Base-by-base conservation (phyloP, 2,329 filamentous ascomycete species). In the Lasiodiplodia theobromae region DNA sequence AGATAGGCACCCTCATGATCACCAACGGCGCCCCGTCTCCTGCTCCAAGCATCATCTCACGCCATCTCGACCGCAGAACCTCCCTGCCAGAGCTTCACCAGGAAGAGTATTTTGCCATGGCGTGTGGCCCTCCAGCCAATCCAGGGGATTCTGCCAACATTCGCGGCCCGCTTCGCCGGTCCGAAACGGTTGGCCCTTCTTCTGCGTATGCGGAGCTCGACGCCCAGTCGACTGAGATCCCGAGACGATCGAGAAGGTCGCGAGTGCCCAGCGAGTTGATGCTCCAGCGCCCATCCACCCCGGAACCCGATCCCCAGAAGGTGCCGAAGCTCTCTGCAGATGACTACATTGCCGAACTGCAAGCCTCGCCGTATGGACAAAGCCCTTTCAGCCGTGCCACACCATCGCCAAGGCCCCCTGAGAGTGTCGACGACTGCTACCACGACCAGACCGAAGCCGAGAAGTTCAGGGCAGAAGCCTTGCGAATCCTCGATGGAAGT, bases 21-120 rank as follows among this genome's bases (percentile, higher is more conserved):
- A 84, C 82, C 6, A 85, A 85, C 68, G 83, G 83, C 10, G 76
- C 79, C 18, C 77, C 81, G 11, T 84, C 83, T 3, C 83, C 83
- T 16, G 80, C 80, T 57, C 77, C 80, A 3, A 81, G 81, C 69
- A 72, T 78, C 51, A 70, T 72, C 23, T 69, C 67, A 5, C 57
- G 67, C 62, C 58, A 23, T 38, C 34, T 68, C 1, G 53, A 57
- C 18, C 56, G 56, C 31, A 31, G 25, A 18, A 28, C 21, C 21
- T 68, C 66, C 14, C 56, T 68, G 34, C 66, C 72, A 6, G 70
- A 68, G 31, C 28, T 68, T 16, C 63, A 67, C 8, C 63, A 34
- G 23, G 63, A 56, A 14, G 63, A 44, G 12, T 47, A 44, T 16
- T 28, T 44, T 23, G 34, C 14, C 21, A 14, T 49, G 14, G 51